Evolutionary conservation across 2,329 filamentous ascomycete genomes (phyloP).

Genomic region (Diaporthe helianthi): DNA sequence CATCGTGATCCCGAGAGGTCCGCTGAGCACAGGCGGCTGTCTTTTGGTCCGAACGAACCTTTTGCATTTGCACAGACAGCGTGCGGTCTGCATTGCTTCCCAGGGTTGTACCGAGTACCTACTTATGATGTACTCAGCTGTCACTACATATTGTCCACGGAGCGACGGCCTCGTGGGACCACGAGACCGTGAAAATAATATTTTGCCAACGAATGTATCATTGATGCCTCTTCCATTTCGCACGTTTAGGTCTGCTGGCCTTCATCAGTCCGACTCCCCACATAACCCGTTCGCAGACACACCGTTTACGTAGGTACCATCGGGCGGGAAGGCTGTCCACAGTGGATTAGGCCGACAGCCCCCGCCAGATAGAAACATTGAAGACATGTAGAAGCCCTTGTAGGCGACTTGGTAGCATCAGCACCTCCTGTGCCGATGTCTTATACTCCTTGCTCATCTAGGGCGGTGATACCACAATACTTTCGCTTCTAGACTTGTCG

Average conservation of each 20-base stretch:
- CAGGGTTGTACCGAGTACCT: too few relatives aligned
- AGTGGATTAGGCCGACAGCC: background rate
- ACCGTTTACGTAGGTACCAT: constrained; percentile 10
- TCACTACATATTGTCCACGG: background rate
- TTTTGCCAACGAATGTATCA: background rate
- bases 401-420: background rate
- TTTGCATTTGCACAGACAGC: background rate
- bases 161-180: background rate
- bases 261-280: background rate
- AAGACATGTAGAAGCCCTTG: constrained; percentile 1
- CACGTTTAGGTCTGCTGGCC: background rate
- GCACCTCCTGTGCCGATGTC: background rate
- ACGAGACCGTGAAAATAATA: background rate
- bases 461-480: background rate
- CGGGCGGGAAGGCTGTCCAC: background rate
- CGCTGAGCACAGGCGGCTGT: background rate
- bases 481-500: background rate
- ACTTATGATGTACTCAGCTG: too few relatives aligned
- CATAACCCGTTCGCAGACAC: background rate
- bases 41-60: background rate
- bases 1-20: constrained; percentile 5
- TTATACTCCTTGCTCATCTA: background rate
- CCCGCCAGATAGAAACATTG: background rate
- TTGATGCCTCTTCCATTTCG: constrained; percentile 5
- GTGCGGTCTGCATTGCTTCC: background rate